Evolutionary conservation across 345 rosid genomes (phyloP).

Genomic region (Eucalyptus fibrosa): DNA sequence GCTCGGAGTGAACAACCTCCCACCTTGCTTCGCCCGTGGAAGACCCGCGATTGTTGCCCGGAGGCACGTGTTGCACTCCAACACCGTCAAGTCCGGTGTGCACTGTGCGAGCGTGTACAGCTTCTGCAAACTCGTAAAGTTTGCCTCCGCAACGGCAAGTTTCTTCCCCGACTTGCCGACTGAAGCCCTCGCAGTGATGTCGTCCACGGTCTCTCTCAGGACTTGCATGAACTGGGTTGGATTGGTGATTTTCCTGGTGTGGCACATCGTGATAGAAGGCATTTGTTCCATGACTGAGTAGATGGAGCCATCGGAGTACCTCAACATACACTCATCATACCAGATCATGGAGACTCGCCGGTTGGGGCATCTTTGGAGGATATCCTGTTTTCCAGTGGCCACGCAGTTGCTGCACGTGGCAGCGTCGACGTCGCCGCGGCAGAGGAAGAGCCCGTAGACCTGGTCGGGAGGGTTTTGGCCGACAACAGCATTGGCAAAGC

Average conservation of each 20-base stretch:
- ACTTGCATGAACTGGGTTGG: not conserved
- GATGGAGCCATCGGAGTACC: conserved; percentile 1
- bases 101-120: conserved; percentile 49
- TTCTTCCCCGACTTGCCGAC: conserved; percentile 5
- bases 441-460: conserved; percentile 24
- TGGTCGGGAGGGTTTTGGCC: conserved; percentile 3
- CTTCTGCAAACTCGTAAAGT: not conserved
- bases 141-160: conserved; percentile 9
- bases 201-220: not conserved
- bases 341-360: not conserved
- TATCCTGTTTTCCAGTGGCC: not conserved
- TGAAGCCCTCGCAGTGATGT: not conserved
- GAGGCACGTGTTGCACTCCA: conserved; percentile 14
- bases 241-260: not conserved
- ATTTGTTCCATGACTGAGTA: not conserved
- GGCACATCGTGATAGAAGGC: not conserved
- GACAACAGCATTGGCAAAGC: not conserved
- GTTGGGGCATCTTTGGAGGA: conserved; percentile 15
- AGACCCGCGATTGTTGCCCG: not conserved
- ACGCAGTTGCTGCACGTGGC: not conserved
- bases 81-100: conserved; percentile 25
- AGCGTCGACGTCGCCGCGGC: conserved; percentile 11
- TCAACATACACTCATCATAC: conserved; percentile 17
- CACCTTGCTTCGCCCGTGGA: not conserved
- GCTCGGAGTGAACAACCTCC: not conserved